Percentiles rank a stretch among this genome's conserved stretches.
phyloP scores from a whole-genome alignment of 129 eudicot genomes.

The Artemisia argyi region DNA sequence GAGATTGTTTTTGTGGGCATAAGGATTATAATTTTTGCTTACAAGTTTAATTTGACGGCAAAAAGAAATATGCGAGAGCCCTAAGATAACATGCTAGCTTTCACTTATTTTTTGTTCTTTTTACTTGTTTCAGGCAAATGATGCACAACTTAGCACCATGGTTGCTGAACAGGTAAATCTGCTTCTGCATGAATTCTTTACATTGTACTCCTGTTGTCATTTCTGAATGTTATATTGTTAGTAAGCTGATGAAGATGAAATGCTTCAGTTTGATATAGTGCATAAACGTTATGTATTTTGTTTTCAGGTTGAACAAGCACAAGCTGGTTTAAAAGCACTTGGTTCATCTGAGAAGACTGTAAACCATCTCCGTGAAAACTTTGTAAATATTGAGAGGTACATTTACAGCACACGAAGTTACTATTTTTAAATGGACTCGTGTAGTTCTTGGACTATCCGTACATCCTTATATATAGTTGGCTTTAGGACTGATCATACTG shows the following conservation, averaged over 20 bases:
- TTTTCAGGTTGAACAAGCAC: constrained; percentile 98
- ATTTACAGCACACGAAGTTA: constrained; percentile 19
- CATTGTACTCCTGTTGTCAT: not conserved
- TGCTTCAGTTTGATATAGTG: too few species aligned
- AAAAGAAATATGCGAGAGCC: not conserved
- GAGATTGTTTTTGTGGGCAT: too few species aligned
- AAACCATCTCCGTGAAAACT: constrained; percentile 80
- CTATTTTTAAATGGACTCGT: constrained; percentile 3
- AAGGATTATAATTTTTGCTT: too few species aligned
- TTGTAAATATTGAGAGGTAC: constrained; percentile 81
- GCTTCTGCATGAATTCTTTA: not conserved
- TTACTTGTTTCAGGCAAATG: constrained; percentile 71
- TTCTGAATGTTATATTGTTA: constrained; percentile 5
- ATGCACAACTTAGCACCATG: constrained; percentile 99
- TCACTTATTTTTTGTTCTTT: not conserved
- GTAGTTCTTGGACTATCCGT: not conserved
- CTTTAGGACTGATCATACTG: constrained; percentile 27
- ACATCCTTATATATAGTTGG: not conserved
- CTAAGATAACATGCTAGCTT: not conserved
- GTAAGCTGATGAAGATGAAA: not conserved
- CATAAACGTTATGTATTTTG: constrained; percentile 11
- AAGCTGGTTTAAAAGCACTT: constrained; percentile 91
- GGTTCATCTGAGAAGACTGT: constrained; percentile 68
- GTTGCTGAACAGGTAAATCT: constrained; percentile 92
- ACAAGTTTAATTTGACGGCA: not conserved